Percentiles rank a stretch among this genome's conserved stretches.
Evolutionary conservation across 2,329 filamentous ascomycete genomes (phyloP).

Genomic region (Cytospora piceae): DNA sequence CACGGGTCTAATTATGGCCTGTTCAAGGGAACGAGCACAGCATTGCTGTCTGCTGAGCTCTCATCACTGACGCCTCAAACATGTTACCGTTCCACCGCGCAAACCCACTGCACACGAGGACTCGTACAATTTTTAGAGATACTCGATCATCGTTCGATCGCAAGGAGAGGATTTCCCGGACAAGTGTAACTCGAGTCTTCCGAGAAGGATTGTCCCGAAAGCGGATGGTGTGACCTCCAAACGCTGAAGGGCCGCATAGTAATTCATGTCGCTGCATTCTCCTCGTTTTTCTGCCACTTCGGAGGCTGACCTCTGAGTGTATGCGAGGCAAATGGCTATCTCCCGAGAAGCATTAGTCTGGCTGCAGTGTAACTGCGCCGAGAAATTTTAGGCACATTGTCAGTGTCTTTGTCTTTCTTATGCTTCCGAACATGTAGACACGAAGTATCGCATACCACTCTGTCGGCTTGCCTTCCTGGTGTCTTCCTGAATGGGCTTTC

Average conservation of each 20-base stretch:
- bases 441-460: not conserved
- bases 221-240: not conserved
- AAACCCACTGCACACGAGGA: not conserved
- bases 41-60: not conserved
- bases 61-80: not conserved
- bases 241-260: not conserved
- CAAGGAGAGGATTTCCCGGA: not conserved
- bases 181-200: not conserved
- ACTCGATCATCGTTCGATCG: not conserved
- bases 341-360: constrained; percentile 2
- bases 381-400: not conserved
- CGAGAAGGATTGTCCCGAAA: not conserved
- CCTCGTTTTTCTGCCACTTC: not conserved
- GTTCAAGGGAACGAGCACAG: not conserved
- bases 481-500: not conserved
- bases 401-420: not conserved
- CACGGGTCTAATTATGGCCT: not conserved
- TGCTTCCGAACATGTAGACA: not conserved
- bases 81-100: not conserved
- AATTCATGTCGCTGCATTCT: not conserved
- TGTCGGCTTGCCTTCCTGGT: not conserved
- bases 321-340: not conserved
- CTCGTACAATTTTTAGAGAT: not conserved
- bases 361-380: not conserved
- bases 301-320: not conserved